Percentiles rank a stretch among this genome's conserved stretches.
Conservation (phyloP, 768 basidiomycete genomes). For the Kwoniella heveanensis region DNA sequence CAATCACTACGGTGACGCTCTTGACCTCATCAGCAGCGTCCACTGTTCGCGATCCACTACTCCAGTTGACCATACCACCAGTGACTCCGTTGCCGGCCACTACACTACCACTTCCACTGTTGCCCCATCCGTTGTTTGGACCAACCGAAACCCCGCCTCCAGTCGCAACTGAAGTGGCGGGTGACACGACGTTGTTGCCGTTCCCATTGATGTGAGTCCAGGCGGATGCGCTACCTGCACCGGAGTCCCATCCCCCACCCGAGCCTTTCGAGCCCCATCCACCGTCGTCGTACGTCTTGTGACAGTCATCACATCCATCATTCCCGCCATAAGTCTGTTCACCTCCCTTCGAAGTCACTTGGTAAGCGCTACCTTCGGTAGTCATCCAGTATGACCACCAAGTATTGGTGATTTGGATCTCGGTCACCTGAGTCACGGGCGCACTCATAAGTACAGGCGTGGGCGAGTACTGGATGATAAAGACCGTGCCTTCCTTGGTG, state of each 20-base stretch:
- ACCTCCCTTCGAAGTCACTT: conserved; percentile 10
- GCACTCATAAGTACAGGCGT: conserved; percentile 37
- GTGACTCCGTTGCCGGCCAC: conserved; percentile 3
- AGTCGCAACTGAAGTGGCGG: neutral
- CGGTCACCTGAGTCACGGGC: conserved; percentile 20
- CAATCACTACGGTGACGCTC: neutral
- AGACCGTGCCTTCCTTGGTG: conserved; percentile 42
- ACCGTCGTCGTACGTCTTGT: conserved; percentile 1
- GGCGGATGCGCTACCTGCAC: conserved; percentile 9
- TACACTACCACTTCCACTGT: neutral
- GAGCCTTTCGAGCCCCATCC: neutral
- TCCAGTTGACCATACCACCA: conserved; percentile 12
- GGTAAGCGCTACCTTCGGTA: conserved; percentile 7
- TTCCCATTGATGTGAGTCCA: conserved; percentile 20
- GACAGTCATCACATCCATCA: neutral
- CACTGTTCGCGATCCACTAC: conserved; percentile 1
- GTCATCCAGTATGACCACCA: conserved; percentile 31
- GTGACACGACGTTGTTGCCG: conserved; percentile 11
- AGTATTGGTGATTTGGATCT: conserved; percentile 34
- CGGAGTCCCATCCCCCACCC: neutral
- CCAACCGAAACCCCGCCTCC: neutral
- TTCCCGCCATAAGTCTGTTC: conserved; percentile 11
- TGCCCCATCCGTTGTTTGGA: conserved; percentile 6
- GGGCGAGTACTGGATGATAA: conserved; percentile 37
- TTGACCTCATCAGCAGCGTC: neutral